phyloP scores from a whole-genome alignment of 805 yeast genomes.

The Zygotorulaspora florentina region DNA sequence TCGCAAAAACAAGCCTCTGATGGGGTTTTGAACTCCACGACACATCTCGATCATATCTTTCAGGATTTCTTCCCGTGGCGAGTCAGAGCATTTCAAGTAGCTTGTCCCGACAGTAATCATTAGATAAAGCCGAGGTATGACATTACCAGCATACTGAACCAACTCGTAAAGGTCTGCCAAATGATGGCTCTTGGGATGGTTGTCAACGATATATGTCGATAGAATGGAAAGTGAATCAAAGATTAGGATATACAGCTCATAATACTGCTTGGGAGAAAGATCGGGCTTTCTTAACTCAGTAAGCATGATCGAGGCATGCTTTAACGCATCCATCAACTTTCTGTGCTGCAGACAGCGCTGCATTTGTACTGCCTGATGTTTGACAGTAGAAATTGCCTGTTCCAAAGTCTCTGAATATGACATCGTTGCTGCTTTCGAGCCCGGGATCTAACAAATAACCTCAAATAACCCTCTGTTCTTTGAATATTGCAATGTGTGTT shows the following conservation, averaged over 20 bases:
- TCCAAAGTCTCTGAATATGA: slow-evolving; percentile 29
- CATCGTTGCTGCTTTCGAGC: slow-evolving; percentile 10
- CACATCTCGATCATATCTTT: slow-evolving; percentile 98
- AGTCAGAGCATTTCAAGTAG: slow-evolving; percentile 69
- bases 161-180: slow-evolving; percentile 87
- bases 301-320: slow-evolving; percentile 78
- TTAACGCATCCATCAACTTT: slow-evolving; percentile 79
- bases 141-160: slow-evolving; percentile 93
- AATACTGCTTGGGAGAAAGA: slow-evolving; percentile 85
- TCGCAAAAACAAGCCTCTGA: slow-evolving; percentile 83
- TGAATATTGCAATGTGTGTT: neutral
- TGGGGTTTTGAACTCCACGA: slow-evolving; percentile 93
- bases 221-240: slow-evolving; percentile 77
- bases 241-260: slow-evolving; percentile 79
- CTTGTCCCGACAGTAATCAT: slow-evolving; percentile 95
- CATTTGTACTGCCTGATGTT: slow-evolving; percentile 72
- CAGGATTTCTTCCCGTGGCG: slow-evolving; percentile 81
- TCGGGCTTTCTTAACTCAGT: slow-evolving; percentile 73
- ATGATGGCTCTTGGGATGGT: slow-evolving; percentile 62
- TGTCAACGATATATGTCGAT: slow-evolving; percentile 58
- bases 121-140: slow-evolving; percentile 84
- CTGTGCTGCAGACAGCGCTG: slow-evolving; percentile 64
- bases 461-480: too few species aligned
- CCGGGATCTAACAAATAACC: too few species aligned
- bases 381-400: slow-evolving; percentile 40